Conservation (phyloP, 148 eudicot genomes). For the Rhododendron williamsianum region DNA sequence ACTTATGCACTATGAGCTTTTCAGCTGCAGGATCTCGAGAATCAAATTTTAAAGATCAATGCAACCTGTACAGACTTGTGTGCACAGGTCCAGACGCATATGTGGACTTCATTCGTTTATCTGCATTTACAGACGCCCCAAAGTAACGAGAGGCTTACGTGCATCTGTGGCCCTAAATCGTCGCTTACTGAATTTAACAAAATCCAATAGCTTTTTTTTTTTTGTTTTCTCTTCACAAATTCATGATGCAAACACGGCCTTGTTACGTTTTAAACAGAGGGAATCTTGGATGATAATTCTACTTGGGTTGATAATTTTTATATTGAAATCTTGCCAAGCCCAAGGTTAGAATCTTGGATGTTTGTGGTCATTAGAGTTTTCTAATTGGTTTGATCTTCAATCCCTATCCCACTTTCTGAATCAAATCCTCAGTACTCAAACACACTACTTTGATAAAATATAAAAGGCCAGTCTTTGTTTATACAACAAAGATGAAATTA, state of each 20-base stretch:
- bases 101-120: background rate
- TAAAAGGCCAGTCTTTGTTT: background rate
- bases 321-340: slow-evolving; percentile 12
- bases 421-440: background rate
- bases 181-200: background rate
- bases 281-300: too few relatives aligned
- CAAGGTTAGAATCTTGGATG: background rate
- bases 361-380: background rate
- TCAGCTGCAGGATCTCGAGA: background rate
- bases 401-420: slow-evolving; percentile 10
- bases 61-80: background rate
- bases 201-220: background rate
- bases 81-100: background rate
- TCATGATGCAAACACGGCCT: background rate
- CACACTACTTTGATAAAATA: background rate
- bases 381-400: background rate
- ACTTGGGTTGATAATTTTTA: slow-evolving; percentile 1
- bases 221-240: background rate
- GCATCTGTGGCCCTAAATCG: background rate
- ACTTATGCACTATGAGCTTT: background rate
- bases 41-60: background rate
- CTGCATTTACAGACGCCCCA: background rate
- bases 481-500: background rate
- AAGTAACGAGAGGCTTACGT: background rate
- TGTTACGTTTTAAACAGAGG: background rate